phyloP scores from a whole-genome alignment of 345 rosid species.

The Eucalyptus fibrosa region DNA sequence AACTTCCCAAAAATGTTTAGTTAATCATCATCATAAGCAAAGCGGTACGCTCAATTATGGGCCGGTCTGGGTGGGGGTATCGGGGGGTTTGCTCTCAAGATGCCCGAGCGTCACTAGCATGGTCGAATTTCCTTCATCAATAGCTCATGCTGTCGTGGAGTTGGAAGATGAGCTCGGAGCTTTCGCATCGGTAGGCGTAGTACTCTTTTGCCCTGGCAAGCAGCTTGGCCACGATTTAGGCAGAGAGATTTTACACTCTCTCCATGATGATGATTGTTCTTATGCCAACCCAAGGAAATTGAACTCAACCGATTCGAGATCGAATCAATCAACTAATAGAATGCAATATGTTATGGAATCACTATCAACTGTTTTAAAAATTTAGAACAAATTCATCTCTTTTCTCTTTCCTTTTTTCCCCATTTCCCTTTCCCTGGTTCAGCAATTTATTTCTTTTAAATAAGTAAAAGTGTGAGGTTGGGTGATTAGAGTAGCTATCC shows the following conservation, averaged over 20 bases:
- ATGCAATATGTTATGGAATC: rapidly evolving
- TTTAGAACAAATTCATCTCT: too few species aligned
- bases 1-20: not conserved
- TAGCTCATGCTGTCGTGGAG: not conserved
- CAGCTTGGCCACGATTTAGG: not conserved
- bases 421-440: rapidly evolving
- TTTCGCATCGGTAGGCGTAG: not conserved
- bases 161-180: not conserved
- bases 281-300: not conserved
- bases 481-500: too few species aligned
- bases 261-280: not conserved
- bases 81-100: not conserved
- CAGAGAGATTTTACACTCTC: not conserved
- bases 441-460: too few species aligned
- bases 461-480: too few species aligned
- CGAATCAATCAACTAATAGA: not conserved
- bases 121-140: not conserved
- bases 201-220: not conserved
- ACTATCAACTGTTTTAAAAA: too few species aligned
- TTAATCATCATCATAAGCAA: not conserved
- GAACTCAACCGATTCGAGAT: rapidly evolving
- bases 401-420: too few species aligned
- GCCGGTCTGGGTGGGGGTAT: not conserved
- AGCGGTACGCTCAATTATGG: not conserved
- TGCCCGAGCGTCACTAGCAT: not conserved